Evolutionary conservation across 164 flowering plant species (phyloP).

Genomic region (Berberis thunbergii): DNA sequence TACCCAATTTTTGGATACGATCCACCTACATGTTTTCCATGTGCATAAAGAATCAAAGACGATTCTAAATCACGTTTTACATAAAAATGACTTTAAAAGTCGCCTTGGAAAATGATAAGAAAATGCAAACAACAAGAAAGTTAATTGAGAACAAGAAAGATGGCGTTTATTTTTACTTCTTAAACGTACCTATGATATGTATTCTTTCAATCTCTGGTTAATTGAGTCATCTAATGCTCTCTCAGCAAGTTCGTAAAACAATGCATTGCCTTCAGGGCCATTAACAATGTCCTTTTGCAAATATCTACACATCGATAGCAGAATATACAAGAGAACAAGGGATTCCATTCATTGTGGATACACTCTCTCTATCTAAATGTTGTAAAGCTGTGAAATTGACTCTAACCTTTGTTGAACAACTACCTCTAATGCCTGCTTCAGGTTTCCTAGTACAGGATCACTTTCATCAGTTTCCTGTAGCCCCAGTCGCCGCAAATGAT

Average conservation of each 20-base stretch:
- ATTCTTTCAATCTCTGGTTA: constrained; percentile 14
- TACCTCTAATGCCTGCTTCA: constrained; percentile 63
- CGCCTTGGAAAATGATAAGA: no score
- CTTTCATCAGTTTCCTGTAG: constrained; percentile 55
- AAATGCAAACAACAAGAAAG: no score
- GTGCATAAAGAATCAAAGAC: no score
- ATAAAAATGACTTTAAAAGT: no score
- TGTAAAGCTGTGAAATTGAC: neutral
- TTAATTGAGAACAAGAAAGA: no score
- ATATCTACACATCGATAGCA: constrained; percentile 30
- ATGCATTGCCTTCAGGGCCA: constrained; percentile 67
- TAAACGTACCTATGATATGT: constrained; percentile 2
- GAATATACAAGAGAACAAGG: neutral
- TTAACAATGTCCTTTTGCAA: constrained; percentile 66
- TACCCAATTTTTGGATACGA: no score
- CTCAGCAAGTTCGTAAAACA: constrained; percentile 76
- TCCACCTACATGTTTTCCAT: no score
- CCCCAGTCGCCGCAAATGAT: constrained; percentile 69
- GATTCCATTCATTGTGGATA: neutral
- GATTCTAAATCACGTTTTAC: no score
- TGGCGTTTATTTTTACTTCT: no score
- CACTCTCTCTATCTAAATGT: neutral
- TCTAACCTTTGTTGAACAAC: constrained; percentile 80
- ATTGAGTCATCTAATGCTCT: constrained; percentile 58
- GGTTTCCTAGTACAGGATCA: constrained; percentile 66